phyloP scores from a whole-genome alignment of 2,329 filamentous ascomycete species.

The Xylariaceae sp. region DNA sequence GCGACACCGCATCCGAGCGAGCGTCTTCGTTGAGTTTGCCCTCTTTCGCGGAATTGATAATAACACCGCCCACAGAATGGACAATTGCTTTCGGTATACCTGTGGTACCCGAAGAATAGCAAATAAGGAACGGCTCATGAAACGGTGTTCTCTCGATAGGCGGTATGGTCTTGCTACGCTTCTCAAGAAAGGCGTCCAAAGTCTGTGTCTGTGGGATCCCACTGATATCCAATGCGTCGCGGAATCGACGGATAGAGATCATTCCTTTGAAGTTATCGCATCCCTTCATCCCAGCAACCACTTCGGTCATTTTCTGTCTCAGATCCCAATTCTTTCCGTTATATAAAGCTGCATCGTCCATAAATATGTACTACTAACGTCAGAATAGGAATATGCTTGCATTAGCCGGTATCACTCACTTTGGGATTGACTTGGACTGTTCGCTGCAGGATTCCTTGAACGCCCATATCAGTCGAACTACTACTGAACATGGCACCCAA shows the following conservation, averaged over 20 bases:
- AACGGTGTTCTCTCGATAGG: constrained; percentile 64
- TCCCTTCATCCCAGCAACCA: constrained; percentile 60
- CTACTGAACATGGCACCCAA: constrained; percentile 74
- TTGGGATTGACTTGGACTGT: constrained; percentile 72
- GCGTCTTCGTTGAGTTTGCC: constrained; percentile 47
- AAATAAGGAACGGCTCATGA: constrained; percentile 73
- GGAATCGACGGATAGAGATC: constrained; percentile 66
- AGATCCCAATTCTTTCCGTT: constrained; percentile 75
- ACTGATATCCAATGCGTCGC: constrained; percentile 56
- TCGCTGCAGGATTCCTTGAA: constrained; percentile 72
- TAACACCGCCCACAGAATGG: constrained; percentile 66
- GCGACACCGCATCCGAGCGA: constrained; percentile 38
- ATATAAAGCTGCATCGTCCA: constrained; percentile 77
- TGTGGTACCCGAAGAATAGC: constrained; percentile 79
- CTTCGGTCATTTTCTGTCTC: constrained; percentile 66
- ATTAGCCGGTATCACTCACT: constrained; percentile 33
- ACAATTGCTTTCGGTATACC: constrained; percentile 84
- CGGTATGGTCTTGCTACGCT: constrained; percentile 35
- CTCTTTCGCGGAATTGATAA: constrained; percentile 60
- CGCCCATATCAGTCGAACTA: constrained; percentile 80
- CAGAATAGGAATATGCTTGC: not conserved
- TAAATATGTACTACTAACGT: constrained; percentile 62
- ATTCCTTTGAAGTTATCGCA: constrained; percentile 61
- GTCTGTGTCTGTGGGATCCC: constrained; percentile 47
- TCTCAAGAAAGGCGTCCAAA: constrained; percentile 43